phyloP scores from a whole-genome alignment of 805 yeast species.

The Tetrapisispora fleetii region DNA sequence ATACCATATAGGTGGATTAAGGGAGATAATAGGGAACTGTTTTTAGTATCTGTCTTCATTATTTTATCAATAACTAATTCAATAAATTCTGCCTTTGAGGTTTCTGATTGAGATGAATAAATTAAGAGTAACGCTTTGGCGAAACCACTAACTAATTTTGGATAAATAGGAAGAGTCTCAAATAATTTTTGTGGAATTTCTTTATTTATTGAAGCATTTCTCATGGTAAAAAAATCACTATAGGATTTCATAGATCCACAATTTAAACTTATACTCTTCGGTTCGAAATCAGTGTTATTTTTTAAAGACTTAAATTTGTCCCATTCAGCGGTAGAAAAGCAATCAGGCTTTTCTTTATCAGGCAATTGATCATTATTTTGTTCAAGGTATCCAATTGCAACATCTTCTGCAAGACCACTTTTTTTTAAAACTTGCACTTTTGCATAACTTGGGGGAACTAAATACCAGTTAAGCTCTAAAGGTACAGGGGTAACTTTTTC shows the following conservation, averaged over 20 bases:
- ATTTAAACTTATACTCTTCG: constrained; percentile 31
- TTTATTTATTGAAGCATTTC: constrained; percentile 28
- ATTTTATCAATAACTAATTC: constrained; percentile 32
- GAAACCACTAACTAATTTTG: constrained; percentile 30
- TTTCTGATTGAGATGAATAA: constrained; percentile 23
- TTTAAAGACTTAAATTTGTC: constrained; percentile 8
- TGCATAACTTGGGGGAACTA: constrained; percentile 18
- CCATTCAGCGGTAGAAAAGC: constrained; percentile 29
- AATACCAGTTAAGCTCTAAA: constrained; percentile 24
- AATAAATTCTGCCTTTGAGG: constrained; percentile 29
- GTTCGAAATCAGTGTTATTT: constrained; percentile 17
- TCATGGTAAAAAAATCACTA: constrained; percentile 33
- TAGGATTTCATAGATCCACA: constrained; percentile 30
- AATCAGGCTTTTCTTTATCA: constrained; percentile 11
- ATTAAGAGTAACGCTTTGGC: constrained; percentile 34
- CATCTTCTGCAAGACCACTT: constrained; percentile 26
- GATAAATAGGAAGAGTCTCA: constrained; percentile 35
- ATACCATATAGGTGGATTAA: constrained; percentile 36
- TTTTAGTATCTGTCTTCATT: constrained; percentile 29
- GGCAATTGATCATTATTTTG: constrained; percentile 28
- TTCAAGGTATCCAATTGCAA: constrained; percentile 25
- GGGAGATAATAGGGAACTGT: constrained; percentile 29
- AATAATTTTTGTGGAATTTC: constrained; percentile 35
- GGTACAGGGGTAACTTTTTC: constrained; percentile 7
- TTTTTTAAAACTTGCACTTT: constrained; percentile 15